These are phyloP conservation scores for Hemisphaericaspora xylofermentans DNA, from an alignment of 1,139 yeast genomes.

Conservation along the genomic window DNA sequence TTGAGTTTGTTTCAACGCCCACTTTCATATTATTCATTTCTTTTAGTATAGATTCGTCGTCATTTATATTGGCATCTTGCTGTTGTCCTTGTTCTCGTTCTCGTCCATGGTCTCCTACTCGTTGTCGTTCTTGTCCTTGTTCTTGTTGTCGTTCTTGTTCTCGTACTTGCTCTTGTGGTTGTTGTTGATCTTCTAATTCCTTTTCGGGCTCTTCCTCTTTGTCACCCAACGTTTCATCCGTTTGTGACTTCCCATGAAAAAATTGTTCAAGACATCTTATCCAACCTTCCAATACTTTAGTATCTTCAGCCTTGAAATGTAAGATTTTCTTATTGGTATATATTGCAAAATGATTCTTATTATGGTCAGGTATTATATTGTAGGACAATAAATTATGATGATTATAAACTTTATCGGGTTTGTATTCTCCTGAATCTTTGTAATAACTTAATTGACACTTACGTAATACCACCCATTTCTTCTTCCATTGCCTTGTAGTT, in stretches of 20 bases:
- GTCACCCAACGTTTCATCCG: conserved; percentile 2
- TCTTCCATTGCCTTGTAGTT: conserved; percentile 42
- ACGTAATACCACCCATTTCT: conserved; percentile 60
- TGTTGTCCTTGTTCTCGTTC: too few relatives aligned
- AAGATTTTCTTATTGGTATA: conserved; percentile 39
- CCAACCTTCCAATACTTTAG: conserved; percentile 42
- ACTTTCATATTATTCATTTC: too few relatives aligned
- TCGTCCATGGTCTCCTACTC: not conserved
- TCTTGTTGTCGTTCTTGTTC: too few relatives aligned
- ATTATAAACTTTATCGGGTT: conserved; percentile 49
- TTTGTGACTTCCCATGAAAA: conserved; percentile 8
- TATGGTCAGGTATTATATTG: conserved; percentile 32
- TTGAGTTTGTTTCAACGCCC: not conserved
- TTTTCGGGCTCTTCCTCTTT: conserved; percentile 3
- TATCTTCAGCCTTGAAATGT: conserved; percentile 42
- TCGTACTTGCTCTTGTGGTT: not conserved
- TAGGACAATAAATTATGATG: conserved; percentile 19
- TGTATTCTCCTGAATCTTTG: conserved; percentile 56
- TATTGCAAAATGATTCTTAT: conserved; percentile 40
- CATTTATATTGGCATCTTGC: too few relatives aligned
- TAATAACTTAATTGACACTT: conserved; percentile 55
- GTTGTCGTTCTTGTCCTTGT: too few relatives aligned
- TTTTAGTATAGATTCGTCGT: too few relatives aligned
- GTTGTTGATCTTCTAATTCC: not conserved
- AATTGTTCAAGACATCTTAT: conserved; percentile 31